Percentiles rank a stretch among this genome's conserved stretches.
Conservation (phyloP, 2,329 filamentous ascomycete genomes). For the Paecilomyces dactylethromorphus region DNA sequence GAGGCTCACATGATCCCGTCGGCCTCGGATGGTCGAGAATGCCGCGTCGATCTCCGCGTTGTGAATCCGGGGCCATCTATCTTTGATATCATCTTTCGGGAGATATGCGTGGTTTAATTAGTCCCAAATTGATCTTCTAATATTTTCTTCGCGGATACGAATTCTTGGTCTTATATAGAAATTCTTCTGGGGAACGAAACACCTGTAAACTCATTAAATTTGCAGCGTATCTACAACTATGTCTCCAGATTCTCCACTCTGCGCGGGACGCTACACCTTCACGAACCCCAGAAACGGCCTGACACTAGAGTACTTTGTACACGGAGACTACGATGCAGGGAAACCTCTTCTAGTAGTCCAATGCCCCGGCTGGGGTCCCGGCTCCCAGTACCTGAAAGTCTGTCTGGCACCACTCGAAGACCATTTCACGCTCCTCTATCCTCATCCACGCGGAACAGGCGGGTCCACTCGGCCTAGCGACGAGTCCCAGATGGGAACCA, state of each 20-base stretch:
- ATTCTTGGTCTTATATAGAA: background rate
- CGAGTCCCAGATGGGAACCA: slow-evolving; percentile 12
- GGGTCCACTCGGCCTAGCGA: slow-evolving; percentile 8
- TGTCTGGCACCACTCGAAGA: slow-evolving; percentile 10
- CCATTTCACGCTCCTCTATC: slow-evolving; percentile 16
- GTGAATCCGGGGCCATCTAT: no score
- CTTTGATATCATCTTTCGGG: no score
- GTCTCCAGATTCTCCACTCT: slow-evolving; percentile 1
- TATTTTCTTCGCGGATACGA: no score
- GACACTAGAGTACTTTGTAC: slow-evolving; percentile 13
- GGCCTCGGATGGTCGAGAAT: background rate
- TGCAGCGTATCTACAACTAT: background rate
- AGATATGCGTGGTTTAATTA: no score
- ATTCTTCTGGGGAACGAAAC: background rate
- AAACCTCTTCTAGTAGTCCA: slow-evolving; percentile 12
- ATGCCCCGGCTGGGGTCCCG: slow-evolving; percentile 19
- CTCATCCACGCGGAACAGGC: slow-evolving; percentile 20
- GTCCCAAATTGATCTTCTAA: no score
- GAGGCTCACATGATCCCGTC: background rate
- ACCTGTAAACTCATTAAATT: no score
- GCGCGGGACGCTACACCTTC: slow-evolving; percentile 13
- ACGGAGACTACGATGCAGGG: background rate
- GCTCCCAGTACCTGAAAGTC: slow-evolving; percentile 14
- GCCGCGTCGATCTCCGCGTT: no score
- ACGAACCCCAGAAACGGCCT: slow-evolving; percentile 7